Evolutionary conservation across 768 basidiomycete genomes (phyloP), one percentile per base, ranked within the genome.

Genomic region (Pulveroboletus frians): DNA sequence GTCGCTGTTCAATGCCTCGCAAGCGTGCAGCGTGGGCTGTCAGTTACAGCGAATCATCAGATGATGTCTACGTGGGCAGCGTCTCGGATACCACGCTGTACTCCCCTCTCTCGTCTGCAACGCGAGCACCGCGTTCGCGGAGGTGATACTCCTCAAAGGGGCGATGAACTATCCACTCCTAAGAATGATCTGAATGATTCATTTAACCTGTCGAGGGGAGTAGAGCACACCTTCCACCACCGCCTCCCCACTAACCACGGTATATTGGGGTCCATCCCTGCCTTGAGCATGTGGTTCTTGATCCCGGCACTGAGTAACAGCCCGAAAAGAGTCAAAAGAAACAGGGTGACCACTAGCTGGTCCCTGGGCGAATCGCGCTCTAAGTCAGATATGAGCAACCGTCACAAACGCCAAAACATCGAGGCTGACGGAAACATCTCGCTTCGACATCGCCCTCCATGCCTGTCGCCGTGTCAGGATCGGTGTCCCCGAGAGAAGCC

Each of bases 371-470:
- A 93, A 73, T 95, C 92, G 53, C 93, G 81, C 73, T 94, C 92
- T 95, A 69, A 56, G 54, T 51, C 44, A 53, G 46, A 59, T 52
- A 50, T 53, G 47, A 62, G 61, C 46, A 47, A 51, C 42, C 54
- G 57, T 58, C 64, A 66, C 59, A 58, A 58, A 52, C 59, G 58
- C 59, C 59, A 53, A 61, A 57, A 62, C 56, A 61, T 63, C 63
- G 63, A 53, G 46, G 77, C 92, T 62, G 69, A 95, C 92, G 90
- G 72, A 95, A 95, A 76, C 93, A 96, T 65, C 92, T 76, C 49
- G 92, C 92, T 72, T 94, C 92, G 20, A 96, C 90, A 68, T 95
- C 92, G 37, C 93, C 93, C 68, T 95, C 93, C 64, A 88, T 93
- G 30, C 93, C 93, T 5, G 92, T 94, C 11, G 88, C 91, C 15